phyloP scores from a whole-genome alignment of 1,284 basidiomycete genomes.

The Ganoderma lingzhi region DNA sequence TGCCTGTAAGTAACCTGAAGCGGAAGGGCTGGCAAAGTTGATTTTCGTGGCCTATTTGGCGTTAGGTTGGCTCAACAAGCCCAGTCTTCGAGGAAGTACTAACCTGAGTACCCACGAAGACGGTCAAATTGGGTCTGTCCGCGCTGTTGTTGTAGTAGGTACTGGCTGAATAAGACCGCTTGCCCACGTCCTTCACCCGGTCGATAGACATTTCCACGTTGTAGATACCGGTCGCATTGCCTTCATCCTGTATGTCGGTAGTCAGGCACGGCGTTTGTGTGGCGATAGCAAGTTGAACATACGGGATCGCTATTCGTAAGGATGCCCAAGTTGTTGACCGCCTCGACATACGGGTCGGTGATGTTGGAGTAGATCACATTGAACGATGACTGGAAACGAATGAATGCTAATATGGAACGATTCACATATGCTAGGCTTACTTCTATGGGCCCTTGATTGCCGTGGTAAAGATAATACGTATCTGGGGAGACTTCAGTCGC shows the following conservation, averaged over 20 bases:
- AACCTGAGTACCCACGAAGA: conserved; percentile 28
- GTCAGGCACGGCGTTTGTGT: not conserved
- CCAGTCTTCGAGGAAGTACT: not conserved
- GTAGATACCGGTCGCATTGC: conserved; percentile 35
- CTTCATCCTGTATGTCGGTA: conserved; percentile 27
- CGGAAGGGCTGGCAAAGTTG: not conserved
- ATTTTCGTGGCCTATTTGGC: conserved; percentile 10
- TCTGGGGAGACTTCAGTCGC: conserved; percentile 5
- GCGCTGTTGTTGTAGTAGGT: conserved; percentile 31
- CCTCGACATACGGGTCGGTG: conserved; percentile 30
- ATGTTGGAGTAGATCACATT: conserved; percentile 34
- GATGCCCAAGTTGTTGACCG: conserved; percentile 33
- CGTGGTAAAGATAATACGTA: conserved; percentile 19
- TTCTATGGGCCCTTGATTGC: conserved; percentile 26
- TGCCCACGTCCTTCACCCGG: conserved; percentile 26
- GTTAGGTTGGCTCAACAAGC: not conserved
- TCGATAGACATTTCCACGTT: conserved; percentile 35
- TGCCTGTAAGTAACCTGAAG: conserved; percentile 58
- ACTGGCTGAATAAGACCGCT: conserved; percentile 36
- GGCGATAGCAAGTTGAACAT: conserved; percentile 11
- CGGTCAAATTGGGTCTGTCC: conserved; percentile 19
- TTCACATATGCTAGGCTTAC: conserved; percentile 9
- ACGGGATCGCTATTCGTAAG: conserved; percentile 35
- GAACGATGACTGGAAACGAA: conserved; percentile 27
- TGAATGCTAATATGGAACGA: not conserved